Base-by-base conservation (phyloP, 192 early-diverging fungal species). In the Obelidium mucronatum region DNA sequence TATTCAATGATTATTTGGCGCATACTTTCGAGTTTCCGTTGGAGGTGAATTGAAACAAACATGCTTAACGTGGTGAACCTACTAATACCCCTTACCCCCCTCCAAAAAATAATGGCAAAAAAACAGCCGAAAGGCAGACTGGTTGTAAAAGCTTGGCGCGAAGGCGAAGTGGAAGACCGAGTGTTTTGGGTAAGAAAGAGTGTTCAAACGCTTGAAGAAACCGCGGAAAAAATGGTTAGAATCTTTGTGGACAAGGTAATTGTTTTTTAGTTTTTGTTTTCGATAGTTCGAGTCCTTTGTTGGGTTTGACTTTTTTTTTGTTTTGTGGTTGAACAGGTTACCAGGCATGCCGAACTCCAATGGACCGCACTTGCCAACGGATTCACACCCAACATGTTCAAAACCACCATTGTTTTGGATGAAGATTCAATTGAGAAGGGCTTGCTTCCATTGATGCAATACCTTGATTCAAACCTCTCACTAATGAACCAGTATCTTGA, bases 101-200 rank as follows among this genome's bases (percentile, higher is more conserved):
- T n/a, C n/a, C n/a, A n/a, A n/a, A n/a, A n/a, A n/a, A n/a, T n/a
- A n/a, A n/a, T n/a, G n/a, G n/a, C n/a, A n/a, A n/a, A n/a, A n/a
- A n/a, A n/a, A n/a, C n/a, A n/a, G 34, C 81, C 83, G 13, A 54
- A 81, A 69, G 87, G 87, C 2, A 64, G 24, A 53, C 71, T 88
- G 15, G 30, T 52, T 19, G 54, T 88, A 0, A 44, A 83, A 26
- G 76, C 86, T 19, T 19, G 30, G 17, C 40, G 76, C 60, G 53
- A 54, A 15, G 87, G 87, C n/a, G 76, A 80, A 62, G 78, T 85
- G 37, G 80, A 86, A 35, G 87, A 86, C 55, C 40, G 65, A 8
- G 73, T 37, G n/a, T 88, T 63, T 48, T 85, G 80, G 79, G 81
- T 84, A 3, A 30, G 66, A 31, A 62, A 75, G 35, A 76, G 80